Conservation (phyloP, 768 basidiomycete genomes). For the Tricholoma saponaceum region DNA sequence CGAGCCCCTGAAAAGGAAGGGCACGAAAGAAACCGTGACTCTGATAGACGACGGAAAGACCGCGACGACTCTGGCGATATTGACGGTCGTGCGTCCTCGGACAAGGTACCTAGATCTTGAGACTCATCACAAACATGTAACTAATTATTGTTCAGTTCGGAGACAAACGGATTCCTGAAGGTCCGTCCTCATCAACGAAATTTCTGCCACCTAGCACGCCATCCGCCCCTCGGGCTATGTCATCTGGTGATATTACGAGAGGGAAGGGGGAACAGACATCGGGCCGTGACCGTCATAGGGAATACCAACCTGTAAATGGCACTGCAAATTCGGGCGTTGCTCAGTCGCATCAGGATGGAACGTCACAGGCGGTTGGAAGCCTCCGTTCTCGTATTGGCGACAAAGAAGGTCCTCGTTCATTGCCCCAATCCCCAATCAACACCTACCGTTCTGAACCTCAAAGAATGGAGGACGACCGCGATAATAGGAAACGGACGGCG, state of each 20-base stretch:
- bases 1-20: slow-evolving; percentile 65
- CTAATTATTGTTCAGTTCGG: slow-evolving; percentile 29
- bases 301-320: slow-evolving; percentile 34
- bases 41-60: slow-evolving; percentile 64
- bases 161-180: slow-evolving; percentile 55
- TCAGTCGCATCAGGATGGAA: slow-evolving; percentile 20
- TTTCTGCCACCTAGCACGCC: slow-evolving; percentile 54
- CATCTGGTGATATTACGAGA: slow-evolving; percentile 40
- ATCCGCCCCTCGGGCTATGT: slow-evolving; percentile 72
- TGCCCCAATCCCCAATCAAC: slow-evolving; percentile 35
- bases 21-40: slow-evolving; percentile 64
- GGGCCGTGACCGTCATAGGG: slow-evolving; percentile 47
- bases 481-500: slow-evolving; percentile 62
- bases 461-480: slow-evolving; percentile 61
- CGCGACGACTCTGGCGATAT: slow-evolving; percentile 54
- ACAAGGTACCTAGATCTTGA: slow-evolving; percentile 48
- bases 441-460: slow-evolving; percentile 43
- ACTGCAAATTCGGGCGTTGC: slow-evolving; percentile 11
- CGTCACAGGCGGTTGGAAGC: slow-evolving; percentile 23
- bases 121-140: slow-evolving; percentile 4
- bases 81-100: slow-evolving; percentile 37
- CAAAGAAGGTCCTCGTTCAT: slow-evolving; percentile 39
- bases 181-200: slow-evolving; percentile 38
- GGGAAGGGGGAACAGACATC: slow-evolving; percentile 35
- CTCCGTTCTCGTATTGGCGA: slow-evolving; percentile 57